Percentiles rank a stretch among this genome's conserved stretches.
These are phyloP conservation scores for Closterium sp. DNA, from an alignment of 139 green algal species.

Conservation along the genomic window DNA sequence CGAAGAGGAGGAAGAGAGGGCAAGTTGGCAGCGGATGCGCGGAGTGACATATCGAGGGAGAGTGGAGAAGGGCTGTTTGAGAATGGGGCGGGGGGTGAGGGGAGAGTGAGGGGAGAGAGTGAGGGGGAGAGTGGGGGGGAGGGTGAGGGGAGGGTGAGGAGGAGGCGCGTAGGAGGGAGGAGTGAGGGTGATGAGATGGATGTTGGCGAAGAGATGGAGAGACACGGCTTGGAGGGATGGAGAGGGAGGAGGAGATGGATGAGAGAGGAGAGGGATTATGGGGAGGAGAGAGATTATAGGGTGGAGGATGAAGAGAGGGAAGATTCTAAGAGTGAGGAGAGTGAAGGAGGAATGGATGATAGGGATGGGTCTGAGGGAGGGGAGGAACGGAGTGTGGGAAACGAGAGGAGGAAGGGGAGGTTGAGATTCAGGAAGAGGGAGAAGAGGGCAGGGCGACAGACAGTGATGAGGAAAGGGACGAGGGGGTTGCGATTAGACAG, in stretches of 20 bases:
- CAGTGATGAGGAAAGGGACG: neutral
- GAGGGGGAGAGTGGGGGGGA: too few relatives aligned
- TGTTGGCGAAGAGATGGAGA: neutral
- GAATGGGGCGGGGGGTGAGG: neutral
- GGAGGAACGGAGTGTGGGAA: too few relatives aligned
- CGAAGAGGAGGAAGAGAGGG: too few relatives aligned
- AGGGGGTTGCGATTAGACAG: neutral
- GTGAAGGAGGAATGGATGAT: neutral
- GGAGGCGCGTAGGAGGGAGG: neutral
- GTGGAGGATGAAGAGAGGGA: neutral
- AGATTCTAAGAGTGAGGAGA: neutral
- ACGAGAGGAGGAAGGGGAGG: too few relatives aligned
- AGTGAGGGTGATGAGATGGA: neutral
- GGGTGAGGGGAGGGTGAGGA: too few relatives aligned
- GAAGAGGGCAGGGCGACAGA: neutral
- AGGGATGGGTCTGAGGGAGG: too few relatives aligned
- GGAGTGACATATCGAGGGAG: neutral
- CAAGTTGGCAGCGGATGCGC: too few relatives aligned
- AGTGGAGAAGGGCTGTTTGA: neutral
- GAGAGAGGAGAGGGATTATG: neutral
- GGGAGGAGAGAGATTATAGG: neutral
- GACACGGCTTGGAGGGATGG: neutral
- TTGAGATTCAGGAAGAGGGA: too few relatives aligned
- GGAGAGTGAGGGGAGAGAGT: neutral
- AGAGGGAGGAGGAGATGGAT: too few relatives aligned